phyloP scores from a whole-genome alignment of 1,139 yeast species.

The Trichomonascaceae sp. region DNA sequence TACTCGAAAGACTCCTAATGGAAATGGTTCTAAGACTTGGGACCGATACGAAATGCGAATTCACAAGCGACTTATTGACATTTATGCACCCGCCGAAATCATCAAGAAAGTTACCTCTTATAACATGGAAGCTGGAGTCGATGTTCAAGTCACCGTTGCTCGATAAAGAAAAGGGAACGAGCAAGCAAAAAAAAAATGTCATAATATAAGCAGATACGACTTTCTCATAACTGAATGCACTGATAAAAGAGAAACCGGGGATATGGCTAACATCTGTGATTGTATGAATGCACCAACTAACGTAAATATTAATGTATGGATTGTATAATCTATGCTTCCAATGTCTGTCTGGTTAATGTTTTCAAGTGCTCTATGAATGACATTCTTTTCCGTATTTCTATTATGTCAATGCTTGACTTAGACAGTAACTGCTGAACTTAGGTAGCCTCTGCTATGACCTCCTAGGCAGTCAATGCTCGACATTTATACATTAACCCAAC shows the following conservation, averaged over 20 bases:
- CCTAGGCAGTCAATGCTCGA: too few species aligned
- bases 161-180: conserved; percentile 25
- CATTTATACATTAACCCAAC: not conserved
- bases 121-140: conserved; percentile 55
- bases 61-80: conserved; percentile 99
- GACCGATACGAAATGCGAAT: conserved; percentile 99
- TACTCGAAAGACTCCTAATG: conserved; percentile 99
- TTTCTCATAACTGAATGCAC: conserved; percentile 9
- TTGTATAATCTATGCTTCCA: not conserved
- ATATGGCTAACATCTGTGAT: not conserved
- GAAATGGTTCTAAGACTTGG: conserved; percentile 99
- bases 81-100: conserved; percentile 91
- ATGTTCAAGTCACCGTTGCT: conserved; percentile 41
- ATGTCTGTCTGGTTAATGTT: not conserved
- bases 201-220: conserved; percentile 10
- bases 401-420: too few species aligned
- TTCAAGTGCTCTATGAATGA: not conserved
- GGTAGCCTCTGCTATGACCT: too few species aligned
- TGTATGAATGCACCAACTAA: not conserved
- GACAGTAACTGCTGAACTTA: too few species aligned
- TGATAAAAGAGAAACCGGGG: not conserved
- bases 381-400: not conserved
- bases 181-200: conserved; percentile 8
- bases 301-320: not conserved
- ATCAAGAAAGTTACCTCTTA: conserved; percentile 96